Percentiles rank a stretch among this genome's conserved stretches.
These are phyloP conservation scores for Talaromyces sp. DNA, from an alignment of 2,329 filamentous ascomycete genomes.

Conservation along the genomic window DNA sequence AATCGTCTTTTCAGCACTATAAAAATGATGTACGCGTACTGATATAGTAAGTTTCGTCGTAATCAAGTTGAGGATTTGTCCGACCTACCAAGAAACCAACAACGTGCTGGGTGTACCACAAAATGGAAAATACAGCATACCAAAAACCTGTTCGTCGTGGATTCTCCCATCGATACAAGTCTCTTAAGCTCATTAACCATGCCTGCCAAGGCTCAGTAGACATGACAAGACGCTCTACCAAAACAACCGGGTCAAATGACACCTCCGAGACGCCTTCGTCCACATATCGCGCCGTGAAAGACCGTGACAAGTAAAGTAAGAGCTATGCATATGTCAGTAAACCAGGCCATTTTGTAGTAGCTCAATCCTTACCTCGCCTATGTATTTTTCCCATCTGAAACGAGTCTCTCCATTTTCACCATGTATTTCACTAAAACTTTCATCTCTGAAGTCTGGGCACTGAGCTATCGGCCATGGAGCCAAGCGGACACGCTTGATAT, in stretches of 20 bases:
- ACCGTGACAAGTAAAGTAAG: conserved; percentile 28
- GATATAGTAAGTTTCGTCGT: background rate
- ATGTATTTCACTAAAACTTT: conserved; percentile 22
- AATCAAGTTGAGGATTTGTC: conserved; percentile 10
- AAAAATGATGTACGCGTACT: conserved; percentile 31
- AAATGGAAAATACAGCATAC: conserved; percentile 27
- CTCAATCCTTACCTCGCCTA: conserved; percentile 21
- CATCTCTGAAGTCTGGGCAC: conserved; percentile 16
- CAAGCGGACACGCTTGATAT: conserved; percentile 32
- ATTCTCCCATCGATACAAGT: conserved; percentile 36
- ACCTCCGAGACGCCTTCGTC: conserved; percentile 28
- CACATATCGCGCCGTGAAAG: conserved; percentile 27
- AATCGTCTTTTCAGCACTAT: conserved; percentile 27
- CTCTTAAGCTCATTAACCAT: conserved; percentile 30
- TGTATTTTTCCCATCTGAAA: conserved; percentile 28
- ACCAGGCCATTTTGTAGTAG: too few relatives aligned
- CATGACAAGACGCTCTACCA: conserved; percentile 34
- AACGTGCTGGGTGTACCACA: conserved; percentile 34
- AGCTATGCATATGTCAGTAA: conserved; percentile 14
- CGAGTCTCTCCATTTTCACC: conserved; percentile 15
- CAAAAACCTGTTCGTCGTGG: conserved; percentile 29
- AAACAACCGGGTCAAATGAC: conserved; percentile 30
- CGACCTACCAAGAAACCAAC: conserved; percentile 26
- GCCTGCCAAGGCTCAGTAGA: conserved; percentile 37
- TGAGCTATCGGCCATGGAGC: conserved; percentile 23